These are phyloP conservation scores for Candida sakaeoensis DNA, from an alignment of 805 yeast species.

Conservation along the genomic window DNA sequence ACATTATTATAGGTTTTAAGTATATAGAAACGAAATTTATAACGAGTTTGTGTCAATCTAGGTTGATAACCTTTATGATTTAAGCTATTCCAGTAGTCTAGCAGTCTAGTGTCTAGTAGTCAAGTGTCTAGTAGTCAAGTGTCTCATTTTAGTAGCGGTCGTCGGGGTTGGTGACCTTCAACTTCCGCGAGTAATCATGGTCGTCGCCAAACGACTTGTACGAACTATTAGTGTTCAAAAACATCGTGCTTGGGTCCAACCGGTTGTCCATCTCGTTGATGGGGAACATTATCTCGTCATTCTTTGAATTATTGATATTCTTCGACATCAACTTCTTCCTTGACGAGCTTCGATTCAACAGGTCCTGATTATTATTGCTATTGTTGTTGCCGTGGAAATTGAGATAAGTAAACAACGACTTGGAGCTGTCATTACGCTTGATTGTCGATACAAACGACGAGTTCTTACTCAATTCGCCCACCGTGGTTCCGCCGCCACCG, in stretches of 20 bases:
- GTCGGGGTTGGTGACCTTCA: conserved; percentile 25
- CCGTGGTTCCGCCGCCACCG: no score
- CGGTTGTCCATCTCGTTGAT: conserved; percentile 27
- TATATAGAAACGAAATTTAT: background rate
- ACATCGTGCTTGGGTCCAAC: conserved; percentile 23
- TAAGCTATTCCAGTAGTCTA: no score
- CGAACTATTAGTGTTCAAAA: conserved; percentile 22
- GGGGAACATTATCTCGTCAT: conserved; percentile 27
- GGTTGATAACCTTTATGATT: no score
- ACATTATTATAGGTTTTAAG: background rate
- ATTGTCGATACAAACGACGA: conserved; percentile 13
- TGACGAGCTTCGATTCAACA: conserved; percentile 24
- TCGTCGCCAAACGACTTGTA: conserved; percentile 31
- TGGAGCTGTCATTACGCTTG: conserved; percentile 32
- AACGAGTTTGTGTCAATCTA: background rate
- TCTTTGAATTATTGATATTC: conserved; percentile 3
- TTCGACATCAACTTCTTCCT: conserved; percentile 23
- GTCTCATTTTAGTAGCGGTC: background rate
- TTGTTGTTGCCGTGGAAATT: conserved; percentile 11
- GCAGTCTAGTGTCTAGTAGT: no score
- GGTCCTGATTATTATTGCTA: conserved; percentile 13
- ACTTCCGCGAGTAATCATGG: conserved; percentile 31
- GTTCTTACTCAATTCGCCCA: conserved; percentile 1
- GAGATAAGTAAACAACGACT: conserved; percentile 29
- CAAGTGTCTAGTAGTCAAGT: background rate